Conservation (phyloP, 768 basidiomycete species). For the Hypsizygus marmoreus region DNA sequence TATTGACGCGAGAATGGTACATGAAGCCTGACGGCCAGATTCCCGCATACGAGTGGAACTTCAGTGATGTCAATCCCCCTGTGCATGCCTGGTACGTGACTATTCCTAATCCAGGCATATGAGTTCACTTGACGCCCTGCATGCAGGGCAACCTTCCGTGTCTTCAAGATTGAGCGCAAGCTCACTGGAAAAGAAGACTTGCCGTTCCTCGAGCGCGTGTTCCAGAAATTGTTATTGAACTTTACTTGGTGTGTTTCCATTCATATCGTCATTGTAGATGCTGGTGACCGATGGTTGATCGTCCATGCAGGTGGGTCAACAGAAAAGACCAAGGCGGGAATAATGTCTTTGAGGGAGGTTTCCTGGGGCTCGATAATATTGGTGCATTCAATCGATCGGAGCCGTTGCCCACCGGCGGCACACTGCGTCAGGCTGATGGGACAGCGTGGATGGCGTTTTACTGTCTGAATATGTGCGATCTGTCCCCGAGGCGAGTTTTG, state of each 20-base stretch:
- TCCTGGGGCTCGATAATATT: conserved; percentile 97
- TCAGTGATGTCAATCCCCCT: conserved; percentile 96
- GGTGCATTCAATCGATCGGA: conserved; percentile 98
- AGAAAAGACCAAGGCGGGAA: conserved; percentile 94
- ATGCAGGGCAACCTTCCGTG: conserved; percentile 90
- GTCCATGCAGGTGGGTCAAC: conserved; percentile 85
- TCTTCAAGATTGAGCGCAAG: conserved; percentile 99
- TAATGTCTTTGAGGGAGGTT: conserved; percentile 98
- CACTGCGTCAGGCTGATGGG: conserved; percentile 93
- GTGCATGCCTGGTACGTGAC: conserved; percentile 88
- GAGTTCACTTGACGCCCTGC: background rate
- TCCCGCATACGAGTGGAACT: conserved; percentile 99
- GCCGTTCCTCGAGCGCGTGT: conserved; percentile 93
- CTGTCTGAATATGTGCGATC: conserved; percentile 85
- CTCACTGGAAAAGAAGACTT: conserved; percentile 89
- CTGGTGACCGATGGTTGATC: conserved; percentile 1
- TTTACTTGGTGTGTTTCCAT: conserved; percentile 79
- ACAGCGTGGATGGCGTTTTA: conserved; percentile 99
- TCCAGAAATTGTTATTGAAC: conserved; percentile 95
- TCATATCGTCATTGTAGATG: background rate
- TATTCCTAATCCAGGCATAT: background rate
- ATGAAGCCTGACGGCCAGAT: conserved; percentile 99
- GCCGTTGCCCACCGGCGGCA: conserved; percentile 92
- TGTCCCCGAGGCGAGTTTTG: background rate
- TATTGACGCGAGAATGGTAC: conserved; percentile 98